phyloP scores from a whole-genome alignment of 1,284 basidiomycete genomes.

The Stygiomarasmius scandens region DNA sequence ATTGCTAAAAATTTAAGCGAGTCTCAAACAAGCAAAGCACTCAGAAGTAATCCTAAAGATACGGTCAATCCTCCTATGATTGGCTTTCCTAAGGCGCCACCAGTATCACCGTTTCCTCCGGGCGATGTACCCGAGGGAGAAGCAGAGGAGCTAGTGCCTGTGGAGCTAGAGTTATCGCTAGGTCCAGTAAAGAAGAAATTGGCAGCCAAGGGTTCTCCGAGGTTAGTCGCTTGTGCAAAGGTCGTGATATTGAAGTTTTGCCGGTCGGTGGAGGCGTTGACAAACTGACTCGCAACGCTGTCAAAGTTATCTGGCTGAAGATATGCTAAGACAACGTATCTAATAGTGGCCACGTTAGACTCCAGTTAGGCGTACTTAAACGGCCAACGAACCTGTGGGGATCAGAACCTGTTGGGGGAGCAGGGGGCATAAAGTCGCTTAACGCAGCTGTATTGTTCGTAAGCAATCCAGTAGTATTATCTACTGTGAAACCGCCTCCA shows the following conservation, averaged over 20 bases:
- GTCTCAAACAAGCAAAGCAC: background rate
- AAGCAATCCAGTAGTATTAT: slow-evolving; percentile 27
- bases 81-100: slow-evolving; percentile 2
- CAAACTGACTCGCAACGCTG: slow-evolving; percentile 24
- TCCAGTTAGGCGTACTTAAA: background rate
- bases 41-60: slow-evolving; percentile 1
- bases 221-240: slow-evolving; percentile 30
- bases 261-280: slow-evolving; percentile 35
- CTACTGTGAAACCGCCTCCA: slow-evolving; percentile 42
- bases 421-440: slow-evolving; percentile 40
- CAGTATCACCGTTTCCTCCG: background rate
- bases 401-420: slow-evolving; percentile 47
- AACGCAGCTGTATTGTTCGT: slow-evolving; percentile 45
- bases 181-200: slow-evolving; percentile 42
- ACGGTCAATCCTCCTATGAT: background rate
- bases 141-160: slow-evolving; percentile 5
- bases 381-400: slow-evolving; percentile 54
- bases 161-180: slow-evolving; percentile 20
- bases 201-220: slow-evolving; percentile 36
- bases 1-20: too few species aligned
- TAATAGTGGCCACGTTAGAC: slow-evolving; percentile 12
- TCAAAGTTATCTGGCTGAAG: slow-evolving; percentile 34
- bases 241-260: slow-evolving; percentile 36
- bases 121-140: slow-evolving; percentile 13
- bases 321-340: slow-evolving; percentile 39